A percentile compares a stretch with the other conserved stretches of the same genome.
phyloP scores from a whole-genome alignment of 2,329 filamentous ascomycete species.

The Metarhizium humberi region DNA sequence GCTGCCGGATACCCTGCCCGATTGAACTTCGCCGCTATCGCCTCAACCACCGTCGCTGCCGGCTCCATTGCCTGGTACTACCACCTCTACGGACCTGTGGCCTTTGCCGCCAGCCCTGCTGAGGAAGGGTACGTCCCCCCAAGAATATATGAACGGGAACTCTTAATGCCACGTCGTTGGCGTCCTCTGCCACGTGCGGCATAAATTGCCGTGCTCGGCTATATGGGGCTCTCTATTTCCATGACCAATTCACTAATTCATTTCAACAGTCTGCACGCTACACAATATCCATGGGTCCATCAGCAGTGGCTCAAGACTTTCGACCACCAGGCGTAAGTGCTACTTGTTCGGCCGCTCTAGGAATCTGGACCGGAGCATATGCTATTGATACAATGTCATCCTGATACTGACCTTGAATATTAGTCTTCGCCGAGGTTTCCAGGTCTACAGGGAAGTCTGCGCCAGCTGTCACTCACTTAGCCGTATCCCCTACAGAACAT shows the following conservation, averaged over 20 bases:
- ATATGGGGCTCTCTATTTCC: constrained; percentile 2
- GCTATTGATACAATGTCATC: background rate
- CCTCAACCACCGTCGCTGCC: constrained; percentile 77
- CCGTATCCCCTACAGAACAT: constrained; percentile 84
- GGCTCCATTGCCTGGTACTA: constrained; percentile 96
- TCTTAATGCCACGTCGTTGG: background rate
- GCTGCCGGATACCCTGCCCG: constrained; percentile 66
- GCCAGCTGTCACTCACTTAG: constrained; percentile 93
- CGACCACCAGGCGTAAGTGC: constrained; percentile 84
- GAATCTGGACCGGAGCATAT: constrained; percentile 12
- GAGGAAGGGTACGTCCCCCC: constrained; percentile 85
- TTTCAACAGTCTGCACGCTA: constrained; percentile 68
- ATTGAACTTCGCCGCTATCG: constrained; percentile 77
- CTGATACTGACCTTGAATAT: background rate
- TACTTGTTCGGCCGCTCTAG: background rate
- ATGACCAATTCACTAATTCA: constrained; percentile 17
- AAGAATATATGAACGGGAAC: background rate
- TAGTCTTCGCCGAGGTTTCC: constrained; percentile 96
- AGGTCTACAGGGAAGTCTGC: constrained; percentile 98
- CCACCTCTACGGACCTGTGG: constrained; percentile 84
- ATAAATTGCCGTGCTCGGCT: constrained; percentile 19
- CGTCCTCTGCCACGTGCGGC: constrained; percentile 17
- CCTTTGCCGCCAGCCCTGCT: constrained; percentile 81
- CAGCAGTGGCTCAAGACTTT: constrained; percentile 88
- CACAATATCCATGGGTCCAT: constrained; percentile 94